Percentiles rank a stretch among this genome's conserved stretches.
Evolutionary conservation across 768 basidiomycete genomes (phyloP).

Genomic region (Podaxis sp.): DNA sequence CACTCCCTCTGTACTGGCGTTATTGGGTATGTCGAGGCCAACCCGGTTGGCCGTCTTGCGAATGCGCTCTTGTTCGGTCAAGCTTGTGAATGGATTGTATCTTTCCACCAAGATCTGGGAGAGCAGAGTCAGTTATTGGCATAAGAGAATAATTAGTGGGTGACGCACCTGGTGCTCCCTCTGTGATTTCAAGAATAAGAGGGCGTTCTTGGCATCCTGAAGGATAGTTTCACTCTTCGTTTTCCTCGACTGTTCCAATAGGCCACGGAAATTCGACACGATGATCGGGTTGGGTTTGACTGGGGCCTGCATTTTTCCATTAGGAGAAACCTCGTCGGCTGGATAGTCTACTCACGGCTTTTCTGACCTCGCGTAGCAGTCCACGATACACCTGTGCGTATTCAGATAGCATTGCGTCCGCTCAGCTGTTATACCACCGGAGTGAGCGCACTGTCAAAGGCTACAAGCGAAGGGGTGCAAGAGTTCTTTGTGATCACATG

Average conservation of each 20-base stretch:
- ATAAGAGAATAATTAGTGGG: not conserved
- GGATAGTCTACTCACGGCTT: constrained; percentile 39
- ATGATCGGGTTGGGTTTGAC: constrained; percentile 43
- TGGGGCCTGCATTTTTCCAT: constrained; percentile 29
- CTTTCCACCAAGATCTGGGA: constrained; percentile 73
- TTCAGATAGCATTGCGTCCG: constrained; percentile 29
- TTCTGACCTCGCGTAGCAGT: constrained; percentile 54
- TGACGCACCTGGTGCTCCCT: constrained; percentile 72
- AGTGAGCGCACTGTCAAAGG: not conserved
- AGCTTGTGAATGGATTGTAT: constrained; percentile 84
- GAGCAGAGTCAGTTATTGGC: not conserved
- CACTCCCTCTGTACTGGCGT: constrained; percentile 26
- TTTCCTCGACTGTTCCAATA: constrained; percentile 45
- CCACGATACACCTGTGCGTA: constrained; percentile 45
- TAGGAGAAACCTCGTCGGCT: not conserved
- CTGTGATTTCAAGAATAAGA: constrained; percentile 72
- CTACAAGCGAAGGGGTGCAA: not conserved
- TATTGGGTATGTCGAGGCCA: constrained; percentile 78
- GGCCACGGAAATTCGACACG: constrained; percentile 48
- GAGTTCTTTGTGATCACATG: constrained; percentile 1
- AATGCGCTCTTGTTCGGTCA: constrained; percentile 78
- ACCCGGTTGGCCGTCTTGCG: constrained; percentile 85
- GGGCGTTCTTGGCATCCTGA: constrained; percentile 55
- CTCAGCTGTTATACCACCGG: not conserved
- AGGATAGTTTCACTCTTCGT: constrained; percentile 29